Evolutionary conservation across 371 early-diverging fungal species (phyloP).

Genomic region (Neoconidiobolus thromboides): DNA sequence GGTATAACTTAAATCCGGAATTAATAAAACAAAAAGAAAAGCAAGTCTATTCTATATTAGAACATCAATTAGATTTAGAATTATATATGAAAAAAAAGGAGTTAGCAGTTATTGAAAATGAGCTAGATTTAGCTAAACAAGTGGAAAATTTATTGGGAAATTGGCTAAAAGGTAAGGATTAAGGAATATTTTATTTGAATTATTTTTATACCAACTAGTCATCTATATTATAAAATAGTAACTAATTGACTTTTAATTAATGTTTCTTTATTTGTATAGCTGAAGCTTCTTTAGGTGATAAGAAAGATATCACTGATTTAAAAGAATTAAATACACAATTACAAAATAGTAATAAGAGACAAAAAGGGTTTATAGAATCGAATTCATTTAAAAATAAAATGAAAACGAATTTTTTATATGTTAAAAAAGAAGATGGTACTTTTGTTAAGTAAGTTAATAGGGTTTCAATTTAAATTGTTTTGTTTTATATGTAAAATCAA

Average conservation of each 20-base stretch:
- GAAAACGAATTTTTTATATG: neutral
- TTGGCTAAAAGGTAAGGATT: neutral
- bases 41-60: neutral
- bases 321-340: neutral
- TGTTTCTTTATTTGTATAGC: neutral
- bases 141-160: neutral
- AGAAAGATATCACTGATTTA: neutral
- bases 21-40: neutral
- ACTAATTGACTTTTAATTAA: too few relatives aligned
- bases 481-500: neutral
- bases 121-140: neutral
- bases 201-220: neutral
- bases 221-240: neutral
- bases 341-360: neutral
- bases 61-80: neutral
- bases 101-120: neutral
- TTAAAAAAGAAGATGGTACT: neutral
- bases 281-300: neutral
- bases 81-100: neutral
- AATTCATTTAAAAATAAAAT: neutral
- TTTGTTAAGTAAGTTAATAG: neutral
- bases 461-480: neutral
- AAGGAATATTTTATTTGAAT: neutral
- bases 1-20: too few relatives aligned
- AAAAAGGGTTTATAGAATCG: neutral